Percentiles rank a stretch among this genome's conserved stretches.
Evolutionary conservation across 768 basidiomycete species (phyloP).

Genomic region (Suillus placidus): DNA sequence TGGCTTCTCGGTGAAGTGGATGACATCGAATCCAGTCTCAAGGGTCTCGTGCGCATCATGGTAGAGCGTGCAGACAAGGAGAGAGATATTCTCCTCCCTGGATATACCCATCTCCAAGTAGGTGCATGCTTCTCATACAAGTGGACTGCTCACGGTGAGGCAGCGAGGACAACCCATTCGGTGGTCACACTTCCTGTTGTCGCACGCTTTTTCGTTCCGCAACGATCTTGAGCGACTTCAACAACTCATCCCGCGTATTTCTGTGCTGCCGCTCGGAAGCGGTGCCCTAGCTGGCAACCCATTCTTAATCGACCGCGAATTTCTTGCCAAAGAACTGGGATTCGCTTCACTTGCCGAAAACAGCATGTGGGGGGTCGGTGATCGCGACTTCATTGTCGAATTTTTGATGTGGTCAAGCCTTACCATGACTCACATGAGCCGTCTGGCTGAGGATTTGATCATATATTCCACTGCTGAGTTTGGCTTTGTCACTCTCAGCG

Average conservation of each 20-base stretch:
- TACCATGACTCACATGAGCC: conserved; percentile 91
- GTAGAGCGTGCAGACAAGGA: conserved; percentile 93
- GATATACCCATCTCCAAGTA: conserved; percentile 98
- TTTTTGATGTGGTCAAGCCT: conserved; percentile 96
- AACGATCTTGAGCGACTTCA: conserved; percentile 84
- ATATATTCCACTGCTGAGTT: conserved; percentile 98
- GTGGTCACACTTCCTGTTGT: conserved; percentile 96
- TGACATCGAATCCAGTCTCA: conserved; percentile 67
- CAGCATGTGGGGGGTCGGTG: conserved; percentile 94
- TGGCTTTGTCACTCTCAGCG: conserved; percentile 92
- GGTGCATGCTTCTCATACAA: conserved; percentile 12
- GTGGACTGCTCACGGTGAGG: neutral
- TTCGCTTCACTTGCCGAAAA: conserved; percentile 91
- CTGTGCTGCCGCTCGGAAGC: conserved; percentile 90
- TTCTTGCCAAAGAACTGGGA: conserved; percentile 87
- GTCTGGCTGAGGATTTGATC: conserved; percentile 94
- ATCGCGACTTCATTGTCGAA: conserved; percentile 96
- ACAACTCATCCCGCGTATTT: conserved; percentile 86
- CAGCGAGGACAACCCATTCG: conserved; percentile 98
- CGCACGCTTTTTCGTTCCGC: conserved; percentile 93
- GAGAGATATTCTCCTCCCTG: conserved; percentile 87
- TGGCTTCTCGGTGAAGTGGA: conserved; percentile 87
- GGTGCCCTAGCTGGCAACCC: conserved; percentile 98
- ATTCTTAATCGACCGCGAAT: conserved; percentile 90
- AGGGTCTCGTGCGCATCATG: conserved; percentile 83